Base-by-base conservation (phyloP, 2,329 filamentous ascomycete species). In the Sclerotinia sclerotiorum region DNA sequence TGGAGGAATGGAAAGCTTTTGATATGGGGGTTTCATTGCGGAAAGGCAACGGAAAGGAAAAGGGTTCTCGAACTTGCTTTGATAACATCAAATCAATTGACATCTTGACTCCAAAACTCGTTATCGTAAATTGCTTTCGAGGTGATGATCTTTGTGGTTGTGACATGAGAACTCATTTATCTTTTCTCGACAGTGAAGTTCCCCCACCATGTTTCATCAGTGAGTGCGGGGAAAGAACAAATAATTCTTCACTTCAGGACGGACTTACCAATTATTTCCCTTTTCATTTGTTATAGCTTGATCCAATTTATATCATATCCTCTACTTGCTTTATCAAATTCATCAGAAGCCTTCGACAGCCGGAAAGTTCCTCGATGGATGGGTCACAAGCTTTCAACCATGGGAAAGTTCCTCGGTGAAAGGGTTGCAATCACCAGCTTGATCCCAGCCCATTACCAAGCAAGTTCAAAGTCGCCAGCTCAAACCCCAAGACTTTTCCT, bases 71-170 rank as follows among this genome's bases (percentile, higher is more conserved):
- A 39, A 51, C 29, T 51, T 62, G 46, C 46, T 62, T 51, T 51
- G 60, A 51, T 51, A 39, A 42, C 19, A 51, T 62, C 46, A 49
- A 62, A 51, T 62, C 44, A 62, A 62, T 8, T 39, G 46, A 27
- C 29, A 62, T 62, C 46, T 62, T 62, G 58, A 62, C 44, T 62
- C 44, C 44, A 35, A 24, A 24, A 62, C 35, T 17, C 24, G 3
- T 35, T 13, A 49, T 62, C 44, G 10, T 24, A 32, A 13, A n/a
- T 19, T 11, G 3, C 60, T 21, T 62, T 19, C 13, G n/a, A 24
- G n/a, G 19, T 62, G 15, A 13, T 39, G 29, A 51, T 24, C 58
- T 62, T 39, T 35, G 21, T 62, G 44, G 51, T 51, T 24, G 60
- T 51, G 46, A 62, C 46, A 13, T 27, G 13, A 51, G 29, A 62